Evolutionary conservation across 2,329 filamentous ascomycete species (phyloP).

Genomic region (Balansia obtecta): DNA sequence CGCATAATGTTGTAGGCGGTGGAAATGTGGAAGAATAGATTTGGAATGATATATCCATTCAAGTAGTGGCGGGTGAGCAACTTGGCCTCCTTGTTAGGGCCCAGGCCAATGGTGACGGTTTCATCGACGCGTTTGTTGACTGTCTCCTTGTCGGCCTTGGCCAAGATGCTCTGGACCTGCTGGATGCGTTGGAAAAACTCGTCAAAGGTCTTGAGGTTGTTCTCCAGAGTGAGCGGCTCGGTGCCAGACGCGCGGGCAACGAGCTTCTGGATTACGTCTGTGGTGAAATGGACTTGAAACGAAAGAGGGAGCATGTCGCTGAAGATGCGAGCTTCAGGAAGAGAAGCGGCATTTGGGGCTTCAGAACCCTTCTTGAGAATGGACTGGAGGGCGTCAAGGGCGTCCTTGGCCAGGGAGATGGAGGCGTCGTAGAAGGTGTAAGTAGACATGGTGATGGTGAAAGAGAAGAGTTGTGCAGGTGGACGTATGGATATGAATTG

Average conservation of each 20-base stretch:
- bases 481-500: background rate
- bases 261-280: constrained; percentile 19
- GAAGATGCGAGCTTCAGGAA: constrained; percentile 21
- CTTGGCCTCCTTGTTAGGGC: constrained; percentile 14
- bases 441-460: constrained; percentile 17
- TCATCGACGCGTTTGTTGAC: constrained; percentile 20
- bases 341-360: constrained; percentile 17
- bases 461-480: background rate
- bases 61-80: constrained; percentile 28
- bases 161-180: constrained; percentile 17
- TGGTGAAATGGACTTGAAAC: constrained; percentile 26
- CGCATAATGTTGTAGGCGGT: constrained; percentile 50
- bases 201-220: constrained; percentile 21
- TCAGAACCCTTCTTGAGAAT: constrained; percentile 26
- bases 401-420: constrained; percentile 19
- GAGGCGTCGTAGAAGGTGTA: constrained; percentile 30
- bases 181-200: constrained; percentile 23
- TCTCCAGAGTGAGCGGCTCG: constrained; percentile 14
- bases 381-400: constrained; percentile 18
- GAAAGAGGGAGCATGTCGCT: constrained; percentile 31
- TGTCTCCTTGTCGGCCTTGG: constrained; percentile 19
- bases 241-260: constrained; percentile 21
- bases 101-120: constrained; percentile 19
- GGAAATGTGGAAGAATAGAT: constrained; percentile 51
- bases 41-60: constrained; percentile 38